phyloP scores from a whole-genome alignment of 2,329 filamentous ascomycete species.

The Cercospora sp. region DNA sequence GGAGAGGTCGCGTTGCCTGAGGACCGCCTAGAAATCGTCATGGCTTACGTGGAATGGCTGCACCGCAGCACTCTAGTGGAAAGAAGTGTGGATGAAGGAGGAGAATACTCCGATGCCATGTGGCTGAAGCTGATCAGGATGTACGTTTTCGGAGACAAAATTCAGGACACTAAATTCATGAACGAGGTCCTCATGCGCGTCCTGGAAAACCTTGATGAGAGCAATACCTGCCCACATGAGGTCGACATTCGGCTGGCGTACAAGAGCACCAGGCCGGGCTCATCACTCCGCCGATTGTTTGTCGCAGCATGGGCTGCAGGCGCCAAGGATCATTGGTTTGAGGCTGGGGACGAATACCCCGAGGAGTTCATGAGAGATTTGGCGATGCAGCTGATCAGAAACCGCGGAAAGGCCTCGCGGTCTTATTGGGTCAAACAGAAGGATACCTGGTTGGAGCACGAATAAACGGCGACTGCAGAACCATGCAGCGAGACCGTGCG shows the following conservation, averaged over 20 bases:
- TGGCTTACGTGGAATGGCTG: conserved; percentile 22
- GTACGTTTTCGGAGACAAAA: conserved; percentile 17
- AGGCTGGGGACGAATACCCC: background rate
- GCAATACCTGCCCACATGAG: background rate
- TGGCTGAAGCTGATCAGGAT: background rate
- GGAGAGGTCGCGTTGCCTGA: conserved; percentile 15
- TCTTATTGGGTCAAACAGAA: background rate
- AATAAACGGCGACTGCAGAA: background rate
- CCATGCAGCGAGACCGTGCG: background rate
- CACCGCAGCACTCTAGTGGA: conserved; percentile 1
- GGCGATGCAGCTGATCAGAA: background rate
- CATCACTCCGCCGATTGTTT: background rate
- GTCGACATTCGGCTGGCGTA: background rate
- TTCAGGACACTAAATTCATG: conserved; percentile 6
- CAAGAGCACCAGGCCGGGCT: background rate
- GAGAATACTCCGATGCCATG: background rate
- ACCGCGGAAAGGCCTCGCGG: background rate
- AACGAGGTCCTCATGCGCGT: background rate
- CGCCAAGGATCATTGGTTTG: background rate
- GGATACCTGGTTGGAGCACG: background rate
- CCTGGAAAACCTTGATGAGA: background rate
- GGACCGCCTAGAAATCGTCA: conserved; percentile 9
- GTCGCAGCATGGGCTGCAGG: background rate
- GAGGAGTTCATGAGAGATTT: conserved; percentile 18
- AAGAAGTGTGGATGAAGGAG: background rate